A percentile compares a stretch with the other conserved stretches of the same genome.
Conservation (phyloP, 805 yeast species). For the Suhomyces sp. region DNA sequence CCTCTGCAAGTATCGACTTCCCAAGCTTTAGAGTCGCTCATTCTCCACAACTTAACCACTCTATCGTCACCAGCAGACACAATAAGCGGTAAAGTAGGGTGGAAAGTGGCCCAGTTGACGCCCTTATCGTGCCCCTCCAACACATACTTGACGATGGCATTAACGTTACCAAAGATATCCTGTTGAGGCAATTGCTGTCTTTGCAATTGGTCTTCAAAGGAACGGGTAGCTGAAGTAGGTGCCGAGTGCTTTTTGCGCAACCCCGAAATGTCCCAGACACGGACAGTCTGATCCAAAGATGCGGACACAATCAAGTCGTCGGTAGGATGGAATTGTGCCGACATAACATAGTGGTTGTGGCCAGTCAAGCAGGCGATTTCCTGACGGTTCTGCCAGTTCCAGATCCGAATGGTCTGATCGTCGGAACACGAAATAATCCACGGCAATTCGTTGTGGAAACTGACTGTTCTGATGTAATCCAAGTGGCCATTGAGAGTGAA, state of each 20-base stretch:
- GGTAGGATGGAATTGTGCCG: constrained; percentile 94
- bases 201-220: constrained; percentile 58
- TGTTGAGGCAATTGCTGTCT: constrained; percentile 74
- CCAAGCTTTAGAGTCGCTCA: constrained; percentile 98
- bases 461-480: constrained; percentile 92
- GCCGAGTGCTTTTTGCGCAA: constrained; percentile 94
- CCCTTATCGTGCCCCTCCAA: constrained; percentile 98
- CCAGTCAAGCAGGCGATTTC: constrained; percentile 97
- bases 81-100: constrained; percentile 91
- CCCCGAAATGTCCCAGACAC: constrained; percentile 98
- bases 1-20: constrained; percentile 98
- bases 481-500: constrained; percentile 91
- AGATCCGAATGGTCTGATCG: constrained; percentile 96
- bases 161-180: constrained; percentile 91
- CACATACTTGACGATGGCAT: constrained; percentile 91
- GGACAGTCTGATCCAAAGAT: constrained; percentile 95
- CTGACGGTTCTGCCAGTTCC: constrained; percentile 99
- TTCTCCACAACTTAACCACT: constrained; percentile 93
- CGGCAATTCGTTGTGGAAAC: constrained; percentile 93
- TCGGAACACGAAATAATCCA: constrained; percentile 96
- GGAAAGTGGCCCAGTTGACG: constrained; percentile 98
- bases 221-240: constrained; percentile 47
- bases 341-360: constrained; percentile 97
- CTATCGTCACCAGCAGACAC: constrained; percentile 97
- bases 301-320: constrained; percentile 95